These are phyloP conservation scores for Exophiala dermatitidis DNA, from an alignment of 2,329 filamentous ascomycete species.

Conservation along the genomic window DNA sequence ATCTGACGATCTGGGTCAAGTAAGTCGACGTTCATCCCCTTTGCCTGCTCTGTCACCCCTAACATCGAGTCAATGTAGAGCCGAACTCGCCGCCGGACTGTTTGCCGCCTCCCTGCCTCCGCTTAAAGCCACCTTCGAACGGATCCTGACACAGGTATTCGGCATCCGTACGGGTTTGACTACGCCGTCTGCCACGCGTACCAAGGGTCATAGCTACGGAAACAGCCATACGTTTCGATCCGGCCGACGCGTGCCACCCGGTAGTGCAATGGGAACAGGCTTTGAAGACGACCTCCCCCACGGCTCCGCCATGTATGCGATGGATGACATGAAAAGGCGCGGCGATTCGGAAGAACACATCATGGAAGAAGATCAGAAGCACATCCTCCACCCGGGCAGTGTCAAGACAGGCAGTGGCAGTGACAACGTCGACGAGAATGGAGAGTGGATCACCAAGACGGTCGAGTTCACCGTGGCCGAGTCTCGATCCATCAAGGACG, in stretches of 20 bases:
- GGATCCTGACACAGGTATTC: not conserved
- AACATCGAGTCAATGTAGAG: not conserved
- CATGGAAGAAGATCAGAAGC: constrained; percentile 6
- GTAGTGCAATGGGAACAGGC: not conserved
- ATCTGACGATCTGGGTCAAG: not conserved
- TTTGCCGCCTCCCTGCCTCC: constrained; percentile 5
- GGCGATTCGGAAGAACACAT: not conserved
- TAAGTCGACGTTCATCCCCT: not conserved
- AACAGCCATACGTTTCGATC: not conserved
- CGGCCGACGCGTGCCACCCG: not conserved
- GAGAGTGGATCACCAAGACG: constrained; percentile 6
- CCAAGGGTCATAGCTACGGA: not conserved
- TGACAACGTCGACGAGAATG: not conserved
- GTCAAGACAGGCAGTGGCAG: not conserved
- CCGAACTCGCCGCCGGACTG: constrained; percentile 3
- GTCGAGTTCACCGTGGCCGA: constrained; percentile 4
- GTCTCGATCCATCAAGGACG: not conserved
- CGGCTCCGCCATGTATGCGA: not conserved
- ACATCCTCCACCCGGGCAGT: constrained; percentile 4
- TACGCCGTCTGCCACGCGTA: not conserved
- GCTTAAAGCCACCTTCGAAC: constrained; percentile 6
- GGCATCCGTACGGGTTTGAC: constrained; percentile 1
- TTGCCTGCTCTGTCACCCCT: not conserved
- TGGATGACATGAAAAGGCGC: not conserved
- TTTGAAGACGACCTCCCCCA: not conserved